Base-by-base conservation (phyloP, 768 basidiomycete genomes). In the Solioccasus polychromus region DNA sequence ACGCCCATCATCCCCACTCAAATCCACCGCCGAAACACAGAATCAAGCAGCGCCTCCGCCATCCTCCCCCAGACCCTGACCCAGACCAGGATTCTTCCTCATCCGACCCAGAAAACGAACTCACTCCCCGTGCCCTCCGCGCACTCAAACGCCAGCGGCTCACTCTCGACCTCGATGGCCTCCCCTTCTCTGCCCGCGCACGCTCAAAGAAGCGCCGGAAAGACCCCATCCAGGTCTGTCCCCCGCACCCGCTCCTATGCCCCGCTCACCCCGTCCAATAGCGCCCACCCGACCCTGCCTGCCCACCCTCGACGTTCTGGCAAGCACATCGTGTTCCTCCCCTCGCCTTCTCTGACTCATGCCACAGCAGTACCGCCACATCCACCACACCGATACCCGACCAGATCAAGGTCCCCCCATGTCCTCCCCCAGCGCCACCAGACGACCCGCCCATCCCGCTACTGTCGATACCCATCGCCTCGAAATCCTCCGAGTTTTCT, bases 61-160 rank as follows among this genome's bases (percentile, higher is more conserved):
- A 25, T 32, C 41, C 17, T 2, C 3, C 30, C 15, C 44, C 48
- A 20, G 54, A 59, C 36, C 52, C 45, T n/a, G 58, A 60, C 34
- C 32, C 28, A 36, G 59, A 53, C 25, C 48, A 50, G 25, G 56
- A 61, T 49, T 48, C 51, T 0, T 58, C 52, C 30, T 57, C 52
- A 6, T 47, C 45, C 5, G 60, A 61, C 52, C 52, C 48, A 22
- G 60, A 63, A 25, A 59, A 61, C 55, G 62, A 67, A 28, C 64
- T 65, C 47, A 65, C 64, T 0, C 64, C 64, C 30, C 63, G 64
- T 43, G 64, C 64, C 2, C 65, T 65, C 34, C 66, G 64, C 34
- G 64, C 64, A 0, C 63, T 65, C 56, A 65, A 65, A 23, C 64
- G 64, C 5, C 63, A 57, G 23, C 63, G 65, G 1, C 63, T 63